These are phyloP conservation scores for Pichia kudriavzevii DNA, from an alignment of 1,139 yeast species.

Conservation along the genomic window DNA sequence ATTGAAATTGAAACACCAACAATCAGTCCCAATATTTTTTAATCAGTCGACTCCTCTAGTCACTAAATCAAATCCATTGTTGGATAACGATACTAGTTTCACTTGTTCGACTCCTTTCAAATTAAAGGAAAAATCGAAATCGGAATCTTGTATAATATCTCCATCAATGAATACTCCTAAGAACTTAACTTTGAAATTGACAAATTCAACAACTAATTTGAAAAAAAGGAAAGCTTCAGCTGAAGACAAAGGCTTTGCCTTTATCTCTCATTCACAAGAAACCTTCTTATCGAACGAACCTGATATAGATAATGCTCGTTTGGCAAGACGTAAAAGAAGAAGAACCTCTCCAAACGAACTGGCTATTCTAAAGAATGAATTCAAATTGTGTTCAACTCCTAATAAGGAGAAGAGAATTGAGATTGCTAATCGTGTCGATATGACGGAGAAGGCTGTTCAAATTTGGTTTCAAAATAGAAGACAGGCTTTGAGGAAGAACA, in stretches of 20 bases:
- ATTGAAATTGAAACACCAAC: slow-evolving; percentile 3
- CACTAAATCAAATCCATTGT: too few species aligned
- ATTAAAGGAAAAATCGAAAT: not conserved
- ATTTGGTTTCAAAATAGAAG: slow-evolving; percentile 97
- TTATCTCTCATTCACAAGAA: slow-evolving; percentile 84
- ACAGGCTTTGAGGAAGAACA: slow-evolving; percentile 60
- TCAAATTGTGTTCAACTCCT: slow-evolving; percentile 71
- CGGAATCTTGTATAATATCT: not conserved
- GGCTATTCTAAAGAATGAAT: slow-evolving; percentile 71
- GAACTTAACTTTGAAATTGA: too few species aligned
- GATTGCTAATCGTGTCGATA: slow-evolving; percentile 70
- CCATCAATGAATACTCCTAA: not conserved
- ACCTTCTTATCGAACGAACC: slow-evolving; percentile 74
- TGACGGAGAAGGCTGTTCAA: slow-evolving; percentile 97
- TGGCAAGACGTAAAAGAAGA: slow-evolving; percentile 90
- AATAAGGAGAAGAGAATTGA: slow-evolving; percentile 65
- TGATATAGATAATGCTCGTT: slow-evolving; percentile 75
- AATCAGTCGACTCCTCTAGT: slow-evolving; percentile 10
- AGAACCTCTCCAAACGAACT: slow-evolving; percentile 88
- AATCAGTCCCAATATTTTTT: slow-evolving; percentile 17
- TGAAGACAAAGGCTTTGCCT: slow-evolving; percentile 56
- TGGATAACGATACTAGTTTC: too few species aligned
- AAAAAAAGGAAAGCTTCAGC: slow-evolving; percentile 14
- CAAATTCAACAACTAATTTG: not conserved
- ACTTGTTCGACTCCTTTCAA: slow-evolving; percentile 7